Evolutionary conservation across 352 stramenopile species (phyloP).

Genomic region (Elongisporangium anandrum): DNA sequence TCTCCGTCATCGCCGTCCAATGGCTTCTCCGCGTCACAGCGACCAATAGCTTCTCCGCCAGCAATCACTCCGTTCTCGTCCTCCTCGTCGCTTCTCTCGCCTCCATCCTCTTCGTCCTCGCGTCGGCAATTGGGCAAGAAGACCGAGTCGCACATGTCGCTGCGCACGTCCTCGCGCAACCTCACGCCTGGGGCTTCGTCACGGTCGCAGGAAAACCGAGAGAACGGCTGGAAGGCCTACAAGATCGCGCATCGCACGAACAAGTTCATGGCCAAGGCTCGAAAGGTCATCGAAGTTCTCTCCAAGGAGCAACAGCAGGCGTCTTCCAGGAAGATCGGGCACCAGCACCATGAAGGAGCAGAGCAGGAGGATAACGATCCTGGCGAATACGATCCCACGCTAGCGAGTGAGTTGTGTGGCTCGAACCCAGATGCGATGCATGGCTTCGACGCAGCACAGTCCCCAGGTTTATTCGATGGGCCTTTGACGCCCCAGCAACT

Average conservation of each 20-base stretch:
- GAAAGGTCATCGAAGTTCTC: conserved; percentile 33
- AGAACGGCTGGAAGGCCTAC: conserved; percentile 55
- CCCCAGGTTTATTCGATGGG: not conserved
- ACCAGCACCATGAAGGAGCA: not conserved
- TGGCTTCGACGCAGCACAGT: not conserved
- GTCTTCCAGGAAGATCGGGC: conserved; percentile 4
- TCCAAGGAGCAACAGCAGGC: conserved; percentile 12
- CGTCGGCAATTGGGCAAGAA: conserved; percentile 7
- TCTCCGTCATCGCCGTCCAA: conserved; percentile 7
- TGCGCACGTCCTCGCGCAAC: conserved; percentile 14
- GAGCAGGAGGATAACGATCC: not conserved
- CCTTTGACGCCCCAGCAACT: conserved; percentile 11
- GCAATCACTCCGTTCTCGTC: not conserved
- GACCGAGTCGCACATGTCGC: conserved; percentile 9
- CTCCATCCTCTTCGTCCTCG: not conserved
- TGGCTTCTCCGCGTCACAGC: not conserved
- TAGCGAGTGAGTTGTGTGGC: not conserved
- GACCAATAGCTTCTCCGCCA: not conserved
- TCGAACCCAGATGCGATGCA: not conserved
- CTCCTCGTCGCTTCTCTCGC: not conserved
- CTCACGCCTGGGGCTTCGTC: conserved; percentile 14
- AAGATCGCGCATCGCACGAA: conserved; percentile 61
- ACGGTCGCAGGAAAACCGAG: conserved; percentile 2
- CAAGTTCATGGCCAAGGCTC: conserved; percentile 54
- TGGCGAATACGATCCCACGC: not conserved